phyloP scores from a whole-genome alignment of 495 filamentous ascomycete genomes.

The Podospora sp. region DNA sequence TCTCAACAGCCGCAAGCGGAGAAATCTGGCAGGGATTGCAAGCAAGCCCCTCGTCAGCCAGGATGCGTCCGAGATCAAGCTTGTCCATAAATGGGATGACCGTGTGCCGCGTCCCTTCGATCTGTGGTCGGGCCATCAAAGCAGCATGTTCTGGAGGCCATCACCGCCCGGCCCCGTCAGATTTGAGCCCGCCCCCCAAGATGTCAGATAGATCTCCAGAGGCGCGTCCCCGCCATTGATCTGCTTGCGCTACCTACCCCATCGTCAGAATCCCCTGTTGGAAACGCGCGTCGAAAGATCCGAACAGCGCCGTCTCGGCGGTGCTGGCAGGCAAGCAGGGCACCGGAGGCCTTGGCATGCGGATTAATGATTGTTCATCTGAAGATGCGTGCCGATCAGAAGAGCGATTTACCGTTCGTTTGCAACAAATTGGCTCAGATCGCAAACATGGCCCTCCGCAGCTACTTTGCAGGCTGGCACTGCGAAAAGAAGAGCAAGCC shows the following conservation, averaged over 20 bases:
- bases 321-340: neutral
- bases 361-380: neutral
- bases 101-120: neutral
- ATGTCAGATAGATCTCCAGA: neutral
- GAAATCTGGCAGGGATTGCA: neutral
- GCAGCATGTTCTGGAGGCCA: neutral
- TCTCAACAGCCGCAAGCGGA: slow-evolving; percentile 24
- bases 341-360: neutral
- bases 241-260: neutral
- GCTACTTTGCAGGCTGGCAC: neutral
- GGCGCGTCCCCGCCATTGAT: neutral
- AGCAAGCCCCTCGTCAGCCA: slow-evolving; percentile 18
- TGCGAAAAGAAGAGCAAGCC: neutral
- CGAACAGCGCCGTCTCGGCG: neutral
- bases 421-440: slow-evolving; percentile 7
- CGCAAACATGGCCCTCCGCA: neutral
- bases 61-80: slow-evolving; percentile 7
- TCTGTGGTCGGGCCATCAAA: neutral
- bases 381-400: neutral
- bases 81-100: slow-evolving; percentile 7
- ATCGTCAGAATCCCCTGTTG: neutral
- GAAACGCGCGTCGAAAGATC: neutral
- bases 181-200: neutral
- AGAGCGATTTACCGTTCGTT: neutral
- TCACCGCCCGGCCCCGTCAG: neutral